Evolutionary conservation across 768 basidiomycete genomes (phyloP).

Genomic region (Leccinum subgranulosum): DNA sequence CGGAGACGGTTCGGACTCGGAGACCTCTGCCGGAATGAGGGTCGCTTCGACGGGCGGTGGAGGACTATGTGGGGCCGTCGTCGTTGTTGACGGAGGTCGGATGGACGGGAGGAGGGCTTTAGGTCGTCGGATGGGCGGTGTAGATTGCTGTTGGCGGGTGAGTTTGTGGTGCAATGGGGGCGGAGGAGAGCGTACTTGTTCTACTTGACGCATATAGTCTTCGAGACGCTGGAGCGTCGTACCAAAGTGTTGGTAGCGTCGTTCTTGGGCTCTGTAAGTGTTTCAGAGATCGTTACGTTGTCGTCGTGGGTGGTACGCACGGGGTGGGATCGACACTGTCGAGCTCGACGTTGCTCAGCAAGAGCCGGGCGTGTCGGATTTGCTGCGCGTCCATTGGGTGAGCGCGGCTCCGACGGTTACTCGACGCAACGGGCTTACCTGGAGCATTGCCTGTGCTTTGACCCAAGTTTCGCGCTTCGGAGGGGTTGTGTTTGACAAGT

Average conservation of each 20-base stretch:
- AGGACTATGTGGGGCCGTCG: neutral
- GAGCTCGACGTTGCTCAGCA: slow-evolving; percentile 58
- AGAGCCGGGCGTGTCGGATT: slow-evolving; percentile 52
- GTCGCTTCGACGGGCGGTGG: slow-evolving; percentile 18
- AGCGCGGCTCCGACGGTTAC: neutral
- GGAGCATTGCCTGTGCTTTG: slow-evolving; percentile 50
- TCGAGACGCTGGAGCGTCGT: slow-evolving; percentile 57
- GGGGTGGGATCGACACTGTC: slow-evolving; percentile 42
- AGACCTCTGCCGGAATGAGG: slow-evolving; percentile 24
- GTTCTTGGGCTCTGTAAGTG: slow-evolving; percentile 37
- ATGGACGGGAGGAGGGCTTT: slow-evolving; percentile 52
- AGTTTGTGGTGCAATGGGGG: too few relatives aligned
- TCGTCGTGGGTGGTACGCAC: slow-evolving; percentile 32
- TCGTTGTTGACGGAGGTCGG: slow-evolving; percentile 38
- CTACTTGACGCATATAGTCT: slow-evolving; percentile 45
- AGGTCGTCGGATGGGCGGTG: slow-evolving; percentile 39
- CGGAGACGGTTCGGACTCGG: slow-evolving; percentile 9
- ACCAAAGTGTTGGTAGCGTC: slow-evolving; percentile 45
- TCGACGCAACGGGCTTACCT: slow-evolving; percentile 38
- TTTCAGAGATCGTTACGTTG: neutral
- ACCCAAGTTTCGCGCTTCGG: slow-evolving; percentile 44
- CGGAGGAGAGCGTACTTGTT: slow-evolving; percentile 40
- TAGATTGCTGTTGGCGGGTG: slow-evolving; percentile 34
- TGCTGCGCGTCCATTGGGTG: slow-evolving; percentile 22
- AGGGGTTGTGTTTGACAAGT: slow-evolving; percentile 32